Base-by-base conservation (phyloP, 2,329 filamentous ascomycete genomes). In the Metarhizium rileyi region DNA sequence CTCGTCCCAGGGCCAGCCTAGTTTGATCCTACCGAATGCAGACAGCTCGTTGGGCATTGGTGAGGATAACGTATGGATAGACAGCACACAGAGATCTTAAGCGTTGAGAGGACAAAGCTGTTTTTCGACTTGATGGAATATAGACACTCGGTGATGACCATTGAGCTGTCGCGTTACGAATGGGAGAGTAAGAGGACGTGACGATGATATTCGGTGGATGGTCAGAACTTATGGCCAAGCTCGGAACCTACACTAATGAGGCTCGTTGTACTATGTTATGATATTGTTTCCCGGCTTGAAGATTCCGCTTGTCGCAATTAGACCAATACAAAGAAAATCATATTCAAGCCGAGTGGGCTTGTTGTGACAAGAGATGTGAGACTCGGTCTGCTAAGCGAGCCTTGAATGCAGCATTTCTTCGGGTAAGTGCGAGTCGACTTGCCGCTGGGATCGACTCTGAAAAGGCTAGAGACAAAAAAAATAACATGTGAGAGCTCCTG, bases 21-120 rank as follows among this genome's bases (percentile, higher is more conserved):
- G 50, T 7, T 22, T 64, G 41, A 56, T 69, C 16, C 51, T 69
- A n/a, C 61, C 63, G 14, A 64, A 63, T 27, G 59, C 59, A 3
- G 66, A 69, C 38, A 61, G 63, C 12, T 61, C 63, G n/a, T 55
- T 69, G 10, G 67, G 67, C 2, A 69, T 70, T 50, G 67, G 66
- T 14, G 67, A 70, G 5, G 59, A 64, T 12, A 69, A 70, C 50
- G 67, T 70, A 28, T 70, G 67, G 67, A 58, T 57, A 50, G 62
- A 67, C 41, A 54, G 50, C 16, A 56, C 52, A 25, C 45, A 46
- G 22, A 27, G 46, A 28, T 20, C 26, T 25, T 51, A 5, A 45
- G 28, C 18, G 16, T 26, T 14, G 8, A 42, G 10, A 26, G 38
- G 5, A 25, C 7, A 5, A 22, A 14, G 10, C 38, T 33, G 30